Percentiles rank a stretch among this genome's conserved stretches.
Evolutionary conservation across 2,329 filamentous ascomycete species (phyloP).

Genomic region (Trichoderma aggressivum): DNA sequence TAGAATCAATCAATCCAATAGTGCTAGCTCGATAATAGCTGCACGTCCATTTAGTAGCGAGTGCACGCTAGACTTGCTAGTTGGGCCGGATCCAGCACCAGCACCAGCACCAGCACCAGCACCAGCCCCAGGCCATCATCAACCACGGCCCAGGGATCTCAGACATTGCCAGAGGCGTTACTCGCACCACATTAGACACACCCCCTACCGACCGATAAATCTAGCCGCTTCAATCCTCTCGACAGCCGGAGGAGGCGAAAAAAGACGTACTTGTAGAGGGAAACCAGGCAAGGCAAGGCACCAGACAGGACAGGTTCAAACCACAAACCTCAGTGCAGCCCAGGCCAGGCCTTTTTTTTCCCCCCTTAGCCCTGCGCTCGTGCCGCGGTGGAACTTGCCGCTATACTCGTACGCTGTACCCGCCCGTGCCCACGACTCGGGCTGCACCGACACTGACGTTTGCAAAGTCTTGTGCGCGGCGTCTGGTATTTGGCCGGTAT

Average conservation of each 20-base stretch:
- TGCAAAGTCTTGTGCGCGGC: background rate
- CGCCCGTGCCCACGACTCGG: background rate
- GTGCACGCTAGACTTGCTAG: background rate
- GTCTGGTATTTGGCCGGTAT: background rate
- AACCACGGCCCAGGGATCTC: background rate
- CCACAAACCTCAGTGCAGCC: background rate
- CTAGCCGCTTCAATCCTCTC: background rate
- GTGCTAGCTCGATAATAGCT: background rate
- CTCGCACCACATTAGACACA: background rate
- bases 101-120: too few relatives aligned
- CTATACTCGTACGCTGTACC: background rate
- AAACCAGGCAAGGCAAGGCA: background rate
- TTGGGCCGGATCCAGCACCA: background rate
- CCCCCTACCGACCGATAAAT: background rate
- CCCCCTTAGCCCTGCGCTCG: background rate
- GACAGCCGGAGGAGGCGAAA: background rate
- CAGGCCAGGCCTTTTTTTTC: background rate
- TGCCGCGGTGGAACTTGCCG: background rate
- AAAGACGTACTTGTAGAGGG: background rate
- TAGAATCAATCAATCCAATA: too few relatives aligned
- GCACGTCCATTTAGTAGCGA: background rate
- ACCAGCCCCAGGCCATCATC: background rate
- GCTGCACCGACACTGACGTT: background rate
- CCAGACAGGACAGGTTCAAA: background rate
- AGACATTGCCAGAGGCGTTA: background rate